Evolutionary conservation across 345 rosid genomes (phyloP).

Genomic region (Eucalyptus viminalis): DNA sequence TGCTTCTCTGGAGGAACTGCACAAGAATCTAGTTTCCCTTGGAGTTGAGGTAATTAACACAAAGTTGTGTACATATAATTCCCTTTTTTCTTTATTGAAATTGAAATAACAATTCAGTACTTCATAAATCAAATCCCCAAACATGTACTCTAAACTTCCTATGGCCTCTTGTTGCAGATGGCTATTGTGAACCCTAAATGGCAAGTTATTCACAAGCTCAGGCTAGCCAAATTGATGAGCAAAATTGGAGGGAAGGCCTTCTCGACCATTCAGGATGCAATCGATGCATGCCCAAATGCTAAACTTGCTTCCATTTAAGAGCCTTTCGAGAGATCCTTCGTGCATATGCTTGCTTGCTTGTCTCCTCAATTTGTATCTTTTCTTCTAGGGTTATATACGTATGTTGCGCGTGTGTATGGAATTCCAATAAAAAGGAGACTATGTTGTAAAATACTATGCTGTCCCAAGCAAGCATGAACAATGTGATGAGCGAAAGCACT

Average conservation of each 20-base stretch:
- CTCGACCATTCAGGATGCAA: constrained; percentile 62
- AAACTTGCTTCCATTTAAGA: neutral
- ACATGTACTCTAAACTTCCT: neutral
- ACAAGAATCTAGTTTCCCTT: constrained; percentile 22
- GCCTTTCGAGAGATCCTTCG: neutral
- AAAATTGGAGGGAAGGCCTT: constrained; percentile 57
- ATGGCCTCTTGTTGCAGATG: constrained; percentile 16
- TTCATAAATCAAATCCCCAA: neutral
- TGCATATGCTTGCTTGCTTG: neutral
- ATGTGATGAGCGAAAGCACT: neutral
- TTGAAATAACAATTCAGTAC: neutral
- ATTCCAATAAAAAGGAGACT: neutral
- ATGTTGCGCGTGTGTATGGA: neutral
- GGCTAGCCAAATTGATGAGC: constrained; percentile 32
- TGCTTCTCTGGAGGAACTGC: constrained; percentile 56
- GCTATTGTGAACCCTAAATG: constrained; percentile 72
- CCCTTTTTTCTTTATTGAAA: neutral
- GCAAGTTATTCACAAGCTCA: constrained; percentile 82
- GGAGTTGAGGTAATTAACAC: constrained; percentile 42
- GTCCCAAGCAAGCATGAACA: neutral
- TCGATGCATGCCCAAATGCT: constrained; percentile 28
- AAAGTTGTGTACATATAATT: neutral
- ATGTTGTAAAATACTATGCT: neutral
- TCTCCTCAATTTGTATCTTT: neutral
- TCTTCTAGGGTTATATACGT: neutral